Percentiles rank a stretch among this genome's conserved stretches.
Evolutionary conservation across 192 early-diverging fungal species (phyloP).

Genomic region (Chytriomyces hyalinus): DNA sequence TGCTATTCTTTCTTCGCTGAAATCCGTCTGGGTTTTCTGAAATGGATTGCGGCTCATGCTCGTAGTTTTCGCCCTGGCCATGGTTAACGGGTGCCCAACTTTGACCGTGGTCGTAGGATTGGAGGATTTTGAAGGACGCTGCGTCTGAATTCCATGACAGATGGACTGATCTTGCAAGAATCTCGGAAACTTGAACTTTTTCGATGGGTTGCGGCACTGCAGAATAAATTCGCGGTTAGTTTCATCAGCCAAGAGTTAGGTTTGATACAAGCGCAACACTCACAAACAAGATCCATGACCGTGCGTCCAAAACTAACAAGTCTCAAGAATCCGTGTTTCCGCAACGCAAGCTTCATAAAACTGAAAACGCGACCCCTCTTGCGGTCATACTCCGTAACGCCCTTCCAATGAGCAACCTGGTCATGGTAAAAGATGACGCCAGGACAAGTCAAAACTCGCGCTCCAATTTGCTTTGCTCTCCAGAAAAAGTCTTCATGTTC

Average conservation of each 20-base stretch:
- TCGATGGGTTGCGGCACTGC: conserved; percentile 26
- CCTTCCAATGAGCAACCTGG: conserved; percentile 44
- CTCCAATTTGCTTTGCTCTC: conserved; percentile 37
- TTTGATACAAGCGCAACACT: neutral
- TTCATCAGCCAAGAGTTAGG: neutral
- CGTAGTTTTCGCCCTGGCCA: conserved; percentile 45
- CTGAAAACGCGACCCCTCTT: conserved; percentile 39
- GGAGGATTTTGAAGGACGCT: conserved; percentile 36
- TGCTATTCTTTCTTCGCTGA: neutral
- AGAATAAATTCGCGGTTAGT: neutral
- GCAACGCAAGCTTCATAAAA: conserved; percentile 37
- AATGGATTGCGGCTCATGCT: conserved; percentile 23
- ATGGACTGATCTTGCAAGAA: conserved; percentile 23
- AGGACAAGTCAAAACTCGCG: conserved; percentile 42
- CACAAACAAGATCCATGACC: conserved; percentile 43
- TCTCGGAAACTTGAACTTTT: conserved; percentile 22
- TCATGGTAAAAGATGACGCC: conserved; percentile 42
- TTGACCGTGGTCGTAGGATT: conserved; percentile 20
- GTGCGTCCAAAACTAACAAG: conserved; percentile 37
- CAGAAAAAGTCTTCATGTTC: conserved; percentile 50
- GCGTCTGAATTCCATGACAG: conserved; percentile 30
- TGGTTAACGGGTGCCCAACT: conserved; percentile 39
- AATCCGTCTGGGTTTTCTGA: conserved; percentile 26
- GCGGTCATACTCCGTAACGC: conserved; percentile 38
- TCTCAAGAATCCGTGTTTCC: conserved; percentile 30